Conservation (phyloP, 2,329 filamentous ascomycete species). For the Diaporthe ilicicola region DNA sequence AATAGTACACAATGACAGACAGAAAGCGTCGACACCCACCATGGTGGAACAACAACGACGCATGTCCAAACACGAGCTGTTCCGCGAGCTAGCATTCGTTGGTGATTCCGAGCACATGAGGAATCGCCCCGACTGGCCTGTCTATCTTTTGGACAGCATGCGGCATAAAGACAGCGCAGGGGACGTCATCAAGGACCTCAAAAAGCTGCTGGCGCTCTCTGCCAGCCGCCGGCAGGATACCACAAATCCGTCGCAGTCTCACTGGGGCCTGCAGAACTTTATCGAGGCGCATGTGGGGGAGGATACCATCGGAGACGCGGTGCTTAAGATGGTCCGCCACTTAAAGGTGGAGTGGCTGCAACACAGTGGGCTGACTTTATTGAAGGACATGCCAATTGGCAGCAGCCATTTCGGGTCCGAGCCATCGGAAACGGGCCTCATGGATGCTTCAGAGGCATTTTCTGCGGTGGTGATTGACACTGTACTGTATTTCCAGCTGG, state of each 20-base stretch:
- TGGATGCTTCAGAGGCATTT: neutral
- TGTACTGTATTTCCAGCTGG: neutral
- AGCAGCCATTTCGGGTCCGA: neutral
- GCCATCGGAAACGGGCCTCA: neutral
- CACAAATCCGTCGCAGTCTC: neutral
- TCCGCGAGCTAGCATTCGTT: neutral
- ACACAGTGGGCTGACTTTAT: neutral
- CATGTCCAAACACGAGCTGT: neutral
- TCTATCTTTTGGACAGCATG: neutral
- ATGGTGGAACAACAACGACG: neutral
- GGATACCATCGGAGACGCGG: neutral
- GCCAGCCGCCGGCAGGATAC: neutral
- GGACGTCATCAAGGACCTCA: neutral
- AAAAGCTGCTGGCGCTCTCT: neutral
- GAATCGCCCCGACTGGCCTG: neutral
- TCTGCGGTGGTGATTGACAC: neutral
- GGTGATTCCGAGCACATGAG: neutral
- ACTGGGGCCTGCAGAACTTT: neutral
- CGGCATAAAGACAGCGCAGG: neutral
- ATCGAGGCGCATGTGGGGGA: neutral
- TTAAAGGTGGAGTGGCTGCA: neutral
- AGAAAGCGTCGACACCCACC: neutral
- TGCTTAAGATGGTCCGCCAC: neutral
- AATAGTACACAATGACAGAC: neutral
- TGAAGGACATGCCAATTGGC: neutral